A percentile compares a stretch with the other conserved stretches of the same genome.
Conservation (phyloP, 257 asterid genomes). For the Przewalskia tangutica region DNA sequence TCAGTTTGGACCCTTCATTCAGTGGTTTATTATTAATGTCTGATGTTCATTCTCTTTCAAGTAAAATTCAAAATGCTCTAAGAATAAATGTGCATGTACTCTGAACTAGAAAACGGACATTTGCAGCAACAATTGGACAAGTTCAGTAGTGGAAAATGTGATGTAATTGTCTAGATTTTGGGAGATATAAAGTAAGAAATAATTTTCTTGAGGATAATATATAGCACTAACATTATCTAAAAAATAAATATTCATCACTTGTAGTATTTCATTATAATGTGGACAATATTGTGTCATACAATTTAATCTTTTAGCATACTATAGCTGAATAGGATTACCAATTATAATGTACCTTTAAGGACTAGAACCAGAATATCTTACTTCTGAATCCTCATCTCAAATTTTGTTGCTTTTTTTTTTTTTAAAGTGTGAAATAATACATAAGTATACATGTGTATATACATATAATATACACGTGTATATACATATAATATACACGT, state of each 20-base stretch:
- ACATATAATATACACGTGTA: no score
- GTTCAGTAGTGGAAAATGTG: background rate
- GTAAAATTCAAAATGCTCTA: background rate
- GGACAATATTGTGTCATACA: background rate
- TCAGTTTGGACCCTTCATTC: background rate
- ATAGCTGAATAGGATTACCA: background rate
- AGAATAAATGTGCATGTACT: background rate
- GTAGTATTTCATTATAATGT: background rate
- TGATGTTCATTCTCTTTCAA: background rate
- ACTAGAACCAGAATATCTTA: background rate
- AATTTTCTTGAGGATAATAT: background rate
- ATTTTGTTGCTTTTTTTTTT: no score
- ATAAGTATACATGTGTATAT: no score
- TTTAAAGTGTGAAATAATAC: no score
- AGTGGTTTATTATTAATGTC: background rate
- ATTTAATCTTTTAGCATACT: background rate
- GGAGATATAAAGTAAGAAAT: background rate
- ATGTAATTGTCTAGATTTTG: background rate
- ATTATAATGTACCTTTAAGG: background rate
- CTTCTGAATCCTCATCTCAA: background rate
- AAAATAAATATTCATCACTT: background rate
- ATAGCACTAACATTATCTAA: background rate
- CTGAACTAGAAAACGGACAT: background rate
- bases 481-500: no score
- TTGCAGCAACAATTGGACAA: background rate